Conservation (phyloP, 805 yeast species). For the Metschnikowia lachancei region DNA sequence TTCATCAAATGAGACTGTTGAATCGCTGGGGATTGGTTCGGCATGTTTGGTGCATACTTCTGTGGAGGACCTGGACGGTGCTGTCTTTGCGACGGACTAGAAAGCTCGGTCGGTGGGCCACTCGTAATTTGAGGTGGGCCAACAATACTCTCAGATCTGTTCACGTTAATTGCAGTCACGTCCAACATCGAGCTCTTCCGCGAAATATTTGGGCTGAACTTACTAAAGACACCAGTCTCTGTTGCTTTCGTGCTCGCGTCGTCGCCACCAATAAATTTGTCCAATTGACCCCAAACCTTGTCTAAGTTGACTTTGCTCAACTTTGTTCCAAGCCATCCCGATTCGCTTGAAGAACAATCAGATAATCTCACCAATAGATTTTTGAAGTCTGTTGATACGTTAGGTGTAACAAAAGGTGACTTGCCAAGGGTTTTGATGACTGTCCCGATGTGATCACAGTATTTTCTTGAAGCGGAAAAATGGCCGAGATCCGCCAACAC, state of each 20-base stretch:
- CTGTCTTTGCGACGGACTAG: conserved; percentile 14
- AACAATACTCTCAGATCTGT: conserved; percentile 6
- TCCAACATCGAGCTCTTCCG: conserved; percentile 47
- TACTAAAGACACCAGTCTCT: conserved; percentile 62
- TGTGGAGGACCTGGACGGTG: conserved; percentile 5
- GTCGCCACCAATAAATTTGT: conserved; percentile 89
- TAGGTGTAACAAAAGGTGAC: conserved; percentile 28
- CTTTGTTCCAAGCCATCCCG: conserved; percentile 69
- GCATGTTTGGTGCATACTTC: conserved; percentile 3
- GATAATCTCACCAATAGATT: conserved; percentile 46
- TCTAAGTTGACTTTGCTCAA: conserved; percentile 65
- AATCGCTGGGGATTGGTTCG: background rate
- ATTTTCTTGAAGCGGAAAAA: conserved; percentile 56
- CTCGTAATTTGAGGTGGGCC: conserved; percentile 7
- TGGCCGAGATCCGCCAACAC: conserved; percentile 66
- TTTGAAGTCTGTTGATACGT: conserved; percentile 31
- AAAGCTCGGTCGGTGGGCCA: conserved; percentile 11
- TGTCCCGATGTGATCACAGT: conserved; percentile 50
- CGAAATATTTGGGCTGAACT: conserved; percentile 67
- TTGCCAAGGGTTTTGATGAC: conserved; percentile 32
- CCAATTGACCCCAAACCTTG: conserved; percentile 84
- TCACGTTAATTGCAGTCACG: conserved; percentile 17
- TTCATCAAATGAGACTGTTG: conserved; percentile 7
- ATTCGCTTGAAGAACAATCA: conserved; percentile 40
- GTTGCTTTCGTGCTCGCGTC: conserved; percentile 36